Conservation (phyloP, 169 alveolate genomes). For the Eimeria sp. region DNA sequence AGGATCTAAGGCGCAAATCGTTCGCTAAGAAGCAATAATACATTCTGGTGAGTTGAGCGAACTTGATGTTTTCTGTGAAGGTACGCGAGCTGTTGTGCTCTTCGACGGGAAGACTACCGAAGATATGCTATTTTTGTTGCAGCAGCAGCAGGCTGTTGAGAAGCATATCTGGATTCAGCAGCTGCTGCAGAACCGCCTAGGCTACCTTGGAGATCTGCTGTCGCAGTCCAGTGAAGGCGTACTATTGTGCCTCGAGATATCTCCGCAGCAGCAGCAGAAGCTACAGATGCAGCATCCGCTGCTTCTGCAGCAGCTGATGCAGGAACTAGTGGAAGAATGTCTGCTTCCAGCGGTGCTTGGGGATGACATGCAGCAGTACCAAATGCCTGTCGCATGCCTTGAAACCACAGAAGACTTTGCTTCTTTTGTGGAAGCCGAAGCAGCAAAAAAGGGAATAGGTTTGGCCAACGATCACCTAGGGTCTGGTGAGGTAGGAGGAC, state of each 20-base stretch:
- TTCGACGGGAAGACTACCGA: conserved; percentile 59
- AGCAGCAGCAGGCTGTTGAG: conserved; percentile 4
- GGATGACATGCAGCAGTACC: conserved; percentile 39
- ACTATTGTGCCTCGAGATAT: conserved; percentile 43
- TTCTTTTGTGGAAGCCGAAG: conserved; percentile 7
- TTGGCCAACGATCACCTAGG: background rate
- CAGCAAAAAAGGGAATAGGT: conserved; percentile 2
- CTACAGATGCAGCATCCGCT: conserved; percentile 11
- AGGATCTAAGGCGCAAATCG: background rate
- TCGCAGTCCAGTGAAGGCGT: conserved; percentile 21
- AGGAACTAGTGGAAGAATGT: conserved; percentile 30
- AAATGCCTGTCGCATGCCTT: conserved; percentile 37
- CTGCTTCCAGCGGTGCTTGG: conserved; percentile 49
- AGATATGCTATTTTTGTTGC: conserved; percentile 10
- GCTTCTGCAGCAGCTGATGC: conserved; percentile 34
- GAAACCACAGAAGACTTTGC: conserved; percentile 25
- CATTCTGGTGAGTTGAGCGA: background rate
- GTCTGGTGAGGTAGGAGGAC: background rate
- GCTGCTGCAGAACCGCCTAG: conserved; percentile 57
- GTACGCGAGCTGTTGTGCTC: conserved; percentile 40
- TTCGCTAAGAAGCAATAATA: background rate
- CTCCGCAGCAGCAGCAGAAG: conserved; percentile 28
- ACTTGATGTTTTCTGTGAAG: background rate
- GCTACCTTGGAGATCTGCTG: conserved; percentile 16
- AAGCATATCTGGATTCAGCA: conserved; percentile 42